phyloP scores from a whole-genome alignment of 768 basidiomycete species.

The Tubosaeta sp. region DNA sequence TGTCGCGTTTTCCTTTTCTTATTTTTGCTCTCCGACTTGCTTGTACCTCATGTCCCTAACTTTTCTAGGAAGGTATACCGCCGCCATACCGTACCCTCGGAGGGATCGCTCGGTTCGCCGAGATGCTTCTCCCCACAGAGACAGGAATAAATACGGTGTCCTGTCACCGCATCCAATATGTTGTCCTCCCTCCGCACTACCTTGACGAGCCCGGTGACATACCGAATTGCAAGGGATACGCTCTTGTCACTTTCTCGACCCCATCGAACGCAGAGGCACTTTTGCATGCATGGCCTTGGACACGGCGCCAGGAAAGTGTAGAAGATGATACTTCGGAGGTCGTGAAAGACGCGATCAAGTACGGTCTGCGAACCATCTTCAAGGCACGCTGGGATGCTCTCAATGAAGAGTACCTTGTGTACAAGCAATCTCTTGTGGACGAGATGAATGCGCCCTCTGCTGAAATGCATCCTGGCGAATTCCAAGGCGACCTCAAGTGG shows the following conservation, averaged over 20 bases:
- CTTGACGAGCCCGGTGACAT: slow-evolving; percentile 51
- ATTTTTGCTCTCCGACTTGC: not conserved
- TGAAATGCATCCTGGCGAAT: not conserved
- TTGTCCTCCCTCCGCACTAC: slow-evolving; percentile 60
- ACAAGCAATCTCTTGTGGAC: slow-evolving; percentile 52
- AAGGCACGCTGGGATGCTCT: slow-evolving; percentile 61
- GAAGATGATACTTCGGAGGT: not conserved
- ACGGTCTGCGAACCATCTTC: slow-evolving; percentile 54
- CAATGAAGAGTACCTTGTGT: slow-evolving; percentile 65
- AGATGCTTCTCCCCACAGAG: slow-evolving; percentile 28
- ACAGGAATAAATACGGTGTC: not conserved
- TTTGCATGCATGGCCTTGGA: slow-evolving; percentile 61
- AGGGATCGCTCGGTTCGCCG: slow-evolving; percentile 45
- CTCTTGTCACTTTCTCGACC: slow-evolving; percentile 55
- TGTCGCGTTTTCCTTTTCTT: not conserved
- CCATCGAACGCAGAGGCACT: slow-evolving; percentile 40
- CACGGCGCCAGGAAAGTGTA: slow-evolving; percentile 11
- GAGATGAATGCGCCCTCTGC: slow-evolving; percentile 30
- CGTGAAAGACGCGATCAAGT: slow-evolving; percentile 46
- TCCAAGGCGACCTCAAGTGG: not conserved
- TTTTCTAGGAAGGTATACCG: slow-evolving; percentile 66
- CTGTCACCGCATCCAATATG: slow-evolving; percentile 40
- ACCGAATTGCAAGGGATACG: slow-evolving; percentile 71
- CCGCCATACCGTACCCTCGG: slow-evolving; percentile 45
- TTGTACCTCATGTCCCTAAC: not conserved